Conservation (phyloP, 1,139 yeast species). For the Yamadazyma conglobata region DNA sequence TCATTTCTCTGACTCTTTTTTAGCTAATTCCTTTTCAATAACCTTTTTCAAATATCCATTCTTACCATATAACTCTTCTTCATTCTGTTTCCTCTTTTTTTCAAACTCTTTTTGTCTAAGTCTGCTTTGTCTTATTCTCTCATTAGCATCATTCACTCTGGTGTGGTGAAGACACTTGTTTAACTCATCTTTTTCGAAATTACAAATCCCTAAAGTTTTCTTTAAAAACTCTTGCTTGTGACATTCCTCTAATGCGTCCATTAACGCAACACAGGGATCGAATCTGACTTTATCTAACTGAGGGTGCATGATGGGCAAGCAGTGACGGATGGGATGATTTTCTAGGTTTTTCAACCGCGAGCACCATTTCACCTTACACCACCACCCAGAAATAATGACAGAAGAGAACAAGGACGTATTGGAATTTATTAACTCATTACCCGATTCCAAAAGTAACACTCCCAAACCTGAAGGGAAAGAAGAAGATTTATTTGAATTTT, state of each 20-base stretch:
- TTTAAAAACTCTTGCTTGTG: slow-evolving; percentile 69
- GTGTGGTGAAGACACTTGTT: slow-evolving; percentile 77
- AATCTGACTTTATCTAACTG: slow-evolving; percentile 45
- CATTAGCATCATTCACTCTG: slow-evolving; percentile 64
- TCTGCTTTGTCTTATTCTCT: slow-evolving; percentile 54
- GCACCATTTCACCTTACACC: no score
- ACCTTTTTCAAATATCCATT: slow-evolving; percentile 68
- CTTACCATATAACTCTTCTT: slow-evolving; percentile 81
- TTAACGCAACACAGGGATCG: slow-evolving; percentile 69
- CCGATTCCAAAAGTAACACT: slow-evolving; percentile 53
- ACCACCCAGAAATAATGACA: slow-evolving; percentile 3
- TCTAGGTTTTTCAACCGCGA: neutral
- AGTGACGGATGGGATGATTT: slow-evolving; percentile 1
- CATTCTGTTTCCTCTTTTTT: slow-evolving; percentile 54
- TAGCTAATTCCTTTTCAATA: slow-evolving; percentile 20
- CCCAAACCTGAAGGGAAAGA: slow-evolving; percentile 46
- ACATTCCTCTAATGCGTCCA: slow-evolving; percentile 87
- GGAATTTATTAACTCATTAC: slow-evolving; percentile 85
- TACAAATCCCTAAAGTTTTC: slow-evolving; percentile 83
- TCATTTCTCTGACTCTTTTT: no score
- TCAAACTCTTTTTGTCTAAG: slow-evolving; percentile 55
- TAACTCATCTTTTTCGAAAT: slow-evolving; percentile 77
- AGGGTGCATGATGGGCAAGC: slow-evolving; percentile 35
- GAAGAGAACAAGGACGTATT: slow-evolving; percentile 64
- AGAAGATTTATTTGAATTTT: slow-evolving; percentile 78